Evolutionary conservation across 441 rosid species (phyloP).

Genomic region (Populus hybrid): DNA sequence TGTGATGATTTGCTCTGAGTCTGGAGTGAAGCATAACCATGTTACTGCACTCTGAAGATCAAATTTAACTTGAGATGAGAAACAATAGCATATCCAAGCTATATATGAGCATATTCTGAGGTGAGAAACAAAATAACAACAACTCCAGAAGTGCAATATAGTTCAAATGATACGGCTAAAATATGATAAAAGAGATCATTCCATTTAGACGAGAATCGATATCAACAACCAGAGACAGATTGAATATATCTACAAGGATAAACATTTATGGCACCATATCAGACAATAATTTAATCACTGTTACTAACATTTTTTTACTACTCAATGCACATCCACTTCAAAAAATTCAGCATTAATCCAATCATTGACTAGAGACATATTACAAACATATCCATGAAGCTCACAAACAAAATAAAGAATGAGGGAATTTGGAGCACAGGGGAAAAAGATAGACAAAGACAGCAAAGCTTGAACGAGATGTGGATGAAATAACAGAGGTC

Average conservation of each 20-base stretch:
- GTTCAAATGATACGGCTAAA: background rate
- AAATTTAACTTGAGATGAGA: constrained; percentile 9
- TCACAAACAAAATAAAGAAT: background rate
- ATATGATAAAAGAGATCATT: background rate
- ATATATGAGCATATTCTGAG: background rate
- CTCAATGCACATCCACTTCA: background rate
- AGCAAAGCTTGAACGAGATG: background rate
- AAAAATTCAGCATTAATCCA: background rate
- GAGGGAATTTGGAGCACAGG: background rate
- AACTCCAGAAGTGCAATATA: background rate
- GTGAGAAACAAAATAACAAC: background rate
- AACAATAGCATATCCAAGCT: constrained; percentile 2
- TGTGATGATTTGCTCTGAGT: constrained; percentile 91
- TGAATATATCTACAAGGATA: background rate
- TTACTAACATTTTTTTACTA: background rate
- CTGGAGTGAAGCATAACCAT: constrained; percentile 86
- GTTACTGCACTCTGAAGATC: constrained; percentile 64
- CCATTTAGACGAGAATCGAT: background rate
- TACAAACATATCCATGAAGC: background rate
- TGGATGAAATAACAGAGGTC: background rate
- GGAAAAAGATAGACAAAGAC: background rate
- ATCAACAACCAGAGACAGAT: background rate
- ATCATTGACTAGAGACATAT: background rate
- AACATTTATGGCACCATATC: background rate
- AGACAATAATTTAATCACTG: background rate